Percentiles rank a stretch among this genome's conserved stretches.
Conservation (phyloP, 2,329 filamentous ascomycete species). For the Aspergillus transmontanensis region DNA sequence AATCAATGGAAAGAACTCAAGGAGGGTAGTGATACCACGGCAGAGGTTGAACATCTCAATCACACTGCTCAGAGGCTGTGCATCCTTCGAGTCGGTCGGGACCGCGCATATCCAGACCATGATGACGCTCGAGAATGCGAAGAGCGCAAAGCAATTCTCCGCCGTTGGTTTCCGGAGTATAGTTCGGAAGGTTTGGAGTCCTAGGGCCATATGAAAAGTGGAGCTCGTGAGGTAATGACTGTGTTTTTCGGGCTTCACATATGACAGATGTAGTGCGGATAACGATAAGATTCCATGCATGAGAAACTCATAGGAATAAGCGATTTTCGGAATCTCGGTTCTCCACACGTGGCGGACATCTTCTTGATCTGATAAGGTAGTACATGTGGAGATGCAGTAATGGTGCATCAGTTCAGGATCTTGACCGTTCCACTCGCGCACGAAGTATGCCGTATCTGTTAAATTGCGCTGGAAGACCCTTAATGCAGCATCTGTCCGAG, state of each 20-base stretch:
- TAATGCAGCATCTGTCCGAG: not conserved
- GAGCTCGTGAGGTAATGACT: constrained; percentile 16
- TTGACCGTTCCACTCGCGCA: constrained; percentile 14
- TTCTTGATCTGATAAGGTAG: constrained; percentile 8
- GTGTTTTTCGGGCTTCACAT: constrained; percentile 16
- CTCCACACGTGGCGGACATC: constrained; percentile 33
- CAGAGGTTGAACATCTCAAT: constrained; percentile 6
- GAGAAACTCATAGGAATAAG: constrained; percentile 33
- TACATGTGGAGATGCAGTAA: constrained; percentile 40
- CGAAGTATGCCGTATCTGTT: constrained; percentile 15
- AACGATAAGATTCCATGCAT: constrained; percentile 37
- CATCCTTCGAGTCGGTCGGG: not conserved
- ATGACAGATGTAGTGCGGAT: constrained; percentile 30
- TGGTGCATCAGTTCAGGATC: constrained; percentile 44
- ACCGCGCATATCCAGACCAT: not conserved
- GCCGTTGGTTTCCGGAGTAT: not conserved
- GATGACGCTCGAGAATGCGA: not conserved
- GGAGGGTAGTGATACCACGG: not conserved
- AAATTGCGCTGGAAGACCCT: not conserved
- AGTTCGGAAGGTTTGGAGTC: constrained; percentile 10
- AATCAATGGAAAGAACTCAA: not conserved
- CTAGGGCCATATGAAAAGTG: constrained; percentile 18
- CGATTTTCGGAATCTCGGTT: constrained; percentile 31
- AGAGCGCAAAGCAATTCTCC: not conserved
- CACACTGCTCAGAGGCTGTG: not conserved